These are phyloP conservation scores for Gaillardinia entomophila DNA, from an alignment of 805 yeast genomes.

Conservation along the genomic window DNA sequence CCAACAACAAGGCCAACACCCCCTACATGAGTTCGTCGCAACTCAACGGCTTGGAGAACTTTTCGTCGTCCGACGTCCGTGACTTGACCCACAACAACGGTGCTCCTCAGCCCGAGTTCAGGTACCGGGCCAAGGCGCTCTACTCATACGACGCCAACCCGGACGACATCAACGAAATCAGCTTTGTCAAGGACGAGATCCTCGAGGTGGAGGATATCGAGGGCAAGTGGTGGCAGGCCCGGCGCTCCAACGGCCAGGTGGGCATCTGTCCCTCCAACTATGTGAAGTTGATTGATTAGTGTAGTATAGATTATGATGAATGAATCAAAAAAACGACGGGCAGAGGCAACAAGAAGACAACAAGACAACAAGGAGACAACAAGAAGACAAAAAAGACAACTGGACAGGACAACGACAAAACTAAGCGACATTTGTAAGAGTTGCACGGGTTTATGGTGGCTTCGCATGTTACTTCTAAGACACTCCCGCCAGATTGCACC, in stretches of 20 bases:
- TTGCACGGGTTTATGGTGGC: too few relatives aligned
- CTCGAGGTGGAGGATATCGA: slow-evolving; percentile 86
- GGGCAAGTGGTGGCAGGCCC: slow-evolving; percentile 99
- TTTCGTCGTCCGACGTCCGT: slow-evolving; percentile 32
- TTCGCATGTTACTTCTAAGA: too few relatives aligned
- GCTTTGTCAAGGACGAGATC: slow-evolving; percentile 87
- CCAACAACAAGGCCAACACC: slow-evolving; percentile 22
- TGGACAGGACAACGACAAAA: too few relatives aligned
- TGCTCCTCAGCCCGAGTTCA: slow-evolving; percentile 38
- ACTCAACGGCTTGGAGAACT: slow-evolving; percentile 57
- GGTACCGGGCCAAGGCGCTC: slow-evolving; percentile 80
- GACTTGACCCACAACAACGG: slow-evolving; percentile 21
- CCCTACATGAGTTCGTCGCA: slow-evolving; percentile 49
- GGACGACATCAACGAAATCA: slow-evolving; percentile 87
- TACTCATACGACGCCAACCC: slow-evolving; percentile 87
- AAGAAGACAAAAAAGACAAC: too few relatives aligned
- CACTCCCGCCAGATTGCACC: too few relatives aligned
- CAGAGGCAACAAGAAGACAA: too few relatives aligned
- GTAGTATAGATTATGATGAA: neutral
- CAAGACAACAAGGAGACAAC: too few relatives aligned
- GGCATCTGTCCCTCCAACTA: slow-evolving; percentile 97
- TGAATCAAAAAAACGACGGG: too few relatives aligned
- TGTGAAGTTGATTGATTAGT: slow-evolving; percentile 59
- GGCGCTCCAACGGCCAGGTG: slow-evolving; percentile 80
- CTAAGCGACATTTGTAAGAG: too few relatives aligned